Base-by-base conservation (phyloP, 225 moss, liverwort and hornwort species). In the Climacium dendroides region DNA sequence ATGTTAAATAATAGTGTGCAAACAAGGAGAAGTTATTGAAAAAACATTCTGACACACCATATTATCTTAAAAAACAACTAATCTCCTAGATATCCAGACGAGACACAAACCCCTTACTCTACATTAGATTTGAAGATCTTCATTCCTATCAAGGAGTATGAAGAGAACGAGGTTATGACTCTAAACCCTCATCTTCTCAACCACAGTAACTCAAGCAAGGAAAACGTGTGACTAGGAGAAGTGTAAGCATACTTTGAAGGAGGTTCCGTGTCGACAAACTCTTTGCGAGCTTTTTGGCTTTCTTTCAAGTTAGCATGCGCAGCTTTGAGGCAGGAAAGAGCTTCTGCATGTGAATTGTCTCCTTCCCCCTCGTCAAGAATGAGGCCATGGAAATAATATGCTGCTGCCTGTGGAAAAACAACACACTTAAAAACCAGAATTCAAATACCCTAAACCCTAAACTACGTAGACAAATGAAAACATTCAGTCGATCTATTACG, bases 311-410 rank as follows among this genome's bases (percentile, higher is more conserved):
- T 41, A 60, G 82, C 79, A 41, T 89, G 59, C 25, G 93, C 89
- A 63, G 93, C 88, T 85, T 89, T 90, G 28, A 94, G 77, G 85
- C 93, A 94, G 5, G 89, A 91, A 34, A 93, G 73, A 32, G 93
- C 75, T 58, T 91, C 81, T 10, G 94, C 94, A 61, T 93, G 94
- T 43, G 88, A 28, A 59, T 94, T 87, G 34, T 82, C 91, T 85
- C 92, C 88, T 7, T 87, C 78, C 6, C 89, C 90, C 50, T 94
- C 93, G 29, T 94, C 88, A 35, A 94, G 30, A 63, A 94, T 88
- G 48, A 94, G 89, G 8, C 88, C 91, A 65, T 94, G 94, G 66
- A 91, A 94, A 77, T 89, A 94, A 63, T 90, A 94, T 8, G 93
- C 94, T 76, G 83, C 89, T 7, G 94, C 93, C 94, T 94, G 86